Evolutionary conservation across 768 basidiomycete species (phyloP).

Genomic region (Russula abietina): DNA sequence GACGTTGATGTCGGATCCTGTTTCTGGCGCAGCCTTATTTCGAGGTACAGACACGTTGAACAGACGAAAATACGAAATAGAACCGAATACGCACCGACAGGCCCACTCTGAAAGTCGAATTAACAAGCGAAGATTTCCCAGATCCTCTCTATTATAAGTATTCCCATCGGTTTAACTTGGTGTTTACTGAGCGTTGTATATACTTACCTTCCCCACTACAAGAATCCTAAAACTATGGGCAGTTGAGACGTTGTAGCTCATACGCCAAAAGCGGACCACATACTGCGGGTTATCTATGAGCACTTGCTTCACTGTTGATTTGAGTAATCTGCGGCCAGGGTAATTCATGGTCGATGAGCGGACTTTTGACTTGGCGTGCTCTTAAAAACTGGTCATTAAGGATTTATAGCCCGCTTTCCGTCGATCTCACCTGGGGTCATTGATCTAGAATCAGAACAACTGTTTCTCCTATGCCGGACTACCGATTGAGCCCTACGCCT

Average conservation of each 20-base stretch:
- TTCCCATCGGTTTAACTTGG: neutral
- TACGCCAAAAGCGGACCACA: neutral
- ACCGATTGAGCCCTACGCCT: neutral
- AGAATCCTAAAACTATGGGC: slow-evolving; percentile 1
- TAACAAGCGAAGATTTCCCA: neutral
- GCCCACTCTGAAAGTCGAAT: neutral
- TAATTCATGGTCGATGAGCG: neutral
- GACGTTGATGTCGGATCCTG: neutral
- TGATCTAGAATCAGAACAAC: neutral
- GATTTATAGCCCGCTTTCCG: neutral
- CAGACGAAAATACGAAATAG: neutral
- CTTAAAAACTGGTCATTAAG: neutral
- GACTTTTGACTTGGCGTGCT: neutral
- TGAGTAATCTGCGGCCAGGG: neutral
- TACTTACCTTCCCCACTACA: neutral
- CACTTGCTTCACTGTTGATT: neutral
- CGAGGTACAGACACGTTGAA: neutral
- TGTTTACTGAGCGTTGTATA: neutral
- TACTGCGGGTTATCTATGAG: neutral
- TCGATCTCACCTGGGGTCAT: neutral
- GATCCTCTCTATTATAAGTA: neutral
- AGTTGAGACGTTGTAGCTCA: neutral
- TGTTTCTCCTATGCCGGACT: neutral
- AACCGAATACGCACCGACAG: neutral
- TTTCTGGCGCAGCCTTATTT: neutral